Evolutionary conservation across 345 rosid species (phyloP), one percentile per base, ranked within the genome.

Genomic region (Citrus sp.): DNA sequence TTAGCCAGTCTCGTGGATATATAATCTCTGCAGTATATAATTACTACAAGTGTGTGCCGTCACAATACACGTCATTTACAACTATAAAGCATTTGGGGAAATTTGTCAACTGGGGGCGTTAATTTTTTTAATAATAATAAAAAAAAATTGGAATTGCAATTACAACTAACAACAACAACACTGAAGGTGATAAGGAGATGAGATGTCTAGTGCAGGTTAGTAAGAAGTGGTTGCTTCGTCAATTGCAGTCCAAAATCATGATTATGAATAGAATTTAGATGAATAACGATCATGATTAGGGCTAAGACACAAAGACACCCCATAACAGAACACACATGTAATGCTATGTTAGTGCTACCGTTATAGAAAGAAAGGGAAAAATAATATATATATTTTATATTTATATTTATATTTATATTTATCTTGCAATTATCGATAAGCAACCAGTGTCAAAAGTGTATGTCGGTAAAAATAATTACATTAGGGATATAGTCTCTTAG

Each of bases 181-280:
- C 58, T 56, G 46, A 76, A 76, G 80, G 77, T 65, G 86, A 81
- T 70, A 34, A 72, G 79, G 82, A 75, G 86, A 86, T 88, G 86
- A 85, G 82, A 77, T 80, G 86, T 88, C 80, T 72, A 85, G 81
- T 81, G 82, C 83, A 74, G 79, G 81, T 79, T 69, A 80, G 76
- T 81, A 78, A 78, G 76, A 76, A 81, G 92, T 90, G 82, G 97
- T 91, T 93, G 92, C 81, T 63, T 88, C 80, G 85, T 93, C 97
- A 90, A 89, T 91, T 90, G 82, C 81, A 83, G 89, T 85, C 86
- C 87, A 88, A 77, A 83, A 67, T 71, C 90, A 93, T 93, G 87
- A 93, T 91, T 87, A 87, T 81, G 70, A 82, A 78, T 87, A 67
- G 88, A 87, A 90, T 81, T 86, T 84, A 58, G 85, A 69, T 79